A percentile compares a stretch with the other conserved stretches of the same genome.
phyloP scores from a whole-genome alignment of 805 yeast genomes.

The Saccharomycopsis oosterbeekiorum region DNA sequence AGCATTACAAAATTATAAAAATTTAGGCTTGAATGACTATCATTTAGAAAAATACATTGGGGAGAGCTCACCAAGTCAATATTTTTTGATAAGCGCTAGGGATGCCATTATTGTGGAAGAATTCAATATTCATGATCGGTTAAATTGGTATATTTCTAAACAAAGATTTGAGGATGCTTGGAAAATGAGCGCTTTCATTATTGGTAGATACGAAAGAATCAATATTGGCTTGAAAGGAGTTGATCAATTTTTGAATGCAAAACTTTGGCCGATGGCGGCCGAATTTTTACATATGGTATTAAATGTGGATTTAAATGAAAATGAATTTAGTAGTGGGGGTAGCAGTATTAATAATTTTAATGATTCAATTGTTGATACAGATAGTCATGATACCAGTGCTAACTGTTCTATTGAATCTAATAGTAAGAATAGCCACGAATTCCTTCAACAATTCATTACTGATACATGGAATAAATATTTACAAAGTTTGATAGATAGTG shows the following conservation, averaged over 20 bases:
- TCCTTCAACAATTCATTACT: constrained; percentile 19
- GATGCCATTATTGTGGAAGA: constrained; percentile 75
- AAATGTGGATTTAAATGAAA: constrained; percentile 12
- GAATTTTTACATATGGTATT: constrained; percentile 36
- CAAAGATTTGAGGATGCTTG: constrained; percentile 61
- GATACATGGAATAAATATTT: constrained; percentile 62
- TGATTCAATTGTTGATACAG: not conserved
- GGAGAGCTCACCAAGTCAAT: constrained; percentile 30
- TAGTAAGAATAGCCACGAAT: constrained; percentile 20
- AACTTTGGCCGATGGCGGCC: constrained; percentile 50
- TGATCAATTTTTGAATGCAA: constrained; percentile 24
- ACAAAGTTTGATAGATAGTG: constrained; percentile 38
- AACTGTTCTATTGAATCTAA: constrained; percentile 19
- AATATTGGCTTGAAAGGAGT: constrained; percentile 51
- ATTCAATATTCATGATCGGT: constrained; percentile 57
- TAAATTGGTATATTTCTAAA: constrained; percentile 58
- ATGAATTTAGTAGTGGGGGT: not conserved
- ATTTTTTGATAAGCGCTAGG: constrained; percentile 65
- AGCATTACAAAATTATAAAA: constrained; percentile 44
- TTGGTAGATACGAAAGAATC: constrained; percentile 40
- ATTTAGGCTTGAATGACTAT: constrained; percentile 73
- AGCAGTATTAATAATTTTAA: constrained; percentile 1
- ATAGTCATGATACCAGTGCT: not conserved
- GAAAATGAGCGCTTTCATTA: constrained; percentile 56
- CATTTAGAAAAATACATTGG: constrained; percentile 49